Percentiles rank a stretch among this genome's conserved stretches.
Conservation (phyloP, 2,329 filamentous ascomycete genomes). For the Venturia pyrina region DNA sequence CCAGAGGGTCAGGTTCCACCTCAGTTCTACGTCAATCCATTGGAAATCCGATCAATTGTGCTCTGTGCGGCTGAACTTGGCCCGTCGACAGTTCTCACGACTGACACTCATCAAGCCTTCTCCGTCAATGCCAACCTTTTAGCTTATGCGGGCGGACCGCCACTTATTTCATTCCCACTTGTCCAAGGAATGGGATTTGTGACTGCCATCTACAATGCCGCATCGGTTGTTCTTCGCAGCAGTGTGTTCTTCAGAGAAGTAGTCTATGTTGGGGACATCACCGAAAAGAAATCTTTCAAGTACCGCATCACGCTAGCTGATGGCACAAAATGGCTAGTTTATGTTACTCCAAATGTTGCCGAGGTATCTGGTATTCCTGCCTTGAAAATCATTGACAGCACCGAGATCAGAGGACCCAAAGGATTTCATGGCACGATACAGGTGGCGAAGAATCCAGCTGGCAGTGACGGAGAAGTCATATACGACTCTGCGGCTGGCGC, state of each 20-base stretch:
- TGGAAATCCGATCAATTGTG: constrained; percentile 71
- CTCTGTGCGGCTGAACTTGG: constrained; percentile 72
- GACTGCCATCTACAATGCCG: constrained; percentile 63
- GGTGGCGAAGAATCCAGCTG: constrained; percentile 62
- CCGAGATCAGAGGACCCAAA: constrained; percentile 51
- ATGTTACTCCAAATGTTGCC: constrained; percentile 47
- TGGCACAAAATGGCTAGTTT: constrained; percentile 61
- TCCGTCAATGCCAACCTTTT: constrained; percentile 58
- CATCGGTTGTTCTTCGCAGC: constrained; percentile 63
- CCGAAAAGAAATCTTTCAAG: constrained; percentile 61
- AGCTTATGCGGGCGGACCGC: constrained; percentile 40
- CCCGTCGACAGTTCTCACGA: constrained; percentile 41
- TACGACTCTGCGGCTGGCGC: constrained; percentile 70
- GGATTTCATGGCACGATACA: constrained; percentile 74
- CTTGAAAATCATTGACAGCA: constrained; percentile 41
- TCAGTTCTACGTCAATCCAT: constrained; percentile 68
- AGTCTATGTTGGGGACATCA: constrained; percentile 20
- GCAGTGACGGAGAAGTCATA: constrained; percentile 49
- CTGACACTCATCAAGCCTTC: constrained; percentile 44
- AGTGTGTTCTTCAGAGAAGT: constrained; percentile 65
- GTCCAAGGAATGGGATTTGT: constrained; percentile 86
- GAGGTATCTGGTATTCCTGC: constrained; percentile 19
- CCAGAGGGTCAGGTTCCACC: constrained; percentile 30
- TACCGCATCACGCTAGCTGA: constrained; percentile 67
- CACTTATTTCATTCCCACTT: constrained; percentile 65